Percentiles rank a stretch among this genome's conserved stretches.
Conservation (phyloP, 495 filamentous ascomycete species). For the Lepidopterella palustris region DNA sequence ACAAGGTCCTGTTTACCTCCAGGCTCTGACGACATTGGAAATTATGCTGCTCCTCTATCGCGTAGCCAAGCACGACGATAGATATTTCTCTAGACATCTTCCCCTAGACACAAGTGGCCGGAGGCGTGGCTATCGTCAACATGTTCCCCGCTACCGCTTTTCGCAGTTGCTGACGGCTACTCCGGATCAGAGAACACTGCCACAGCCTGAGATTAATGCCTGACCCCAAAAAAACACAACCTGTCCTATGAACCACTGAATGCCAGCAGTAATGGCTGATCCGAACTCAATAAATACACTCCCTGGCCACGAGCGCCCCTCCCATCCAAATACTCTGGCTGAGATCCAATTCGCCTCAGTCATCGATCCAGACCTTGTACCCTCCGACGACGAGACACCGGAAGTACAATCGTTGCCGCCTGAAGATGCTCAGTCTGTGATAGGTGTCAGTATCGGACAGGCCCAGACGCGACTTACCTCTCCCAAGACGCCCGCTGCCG, state of each 20-base stretch:
- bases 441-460: slow-evolving; percentile 71
- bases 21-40: background rate
- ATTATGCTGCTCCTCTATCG: background rate
- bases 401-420: slow-evolving; percentile 21
- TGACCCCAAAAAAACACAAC: slow-evolving; percentile 1
- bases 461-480: slow-evolving; percentile 65
- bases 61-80: background rate
- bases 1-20: background rate
- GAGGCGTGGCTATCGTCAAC: background rate
- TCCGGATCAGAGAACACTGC: slow-evolving; percentile 1
- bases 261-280: background rate
- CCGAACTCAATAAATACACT: background rate
- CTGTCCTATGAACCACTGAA: background rate
- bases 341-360: slow-evolving; percentile 26
- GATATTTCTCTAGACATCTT: too few relatives aligned
- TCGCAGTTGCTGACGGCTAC: background rate
- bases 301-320: background rate
- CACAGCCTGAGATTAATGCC: background rate
- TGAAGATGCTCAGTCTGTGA: slow-evolving; percentile 56
- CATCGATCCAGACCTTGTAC: slow-evolving; percentile 21
- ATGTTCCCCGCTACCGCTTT: background rate
- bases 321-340: slow-evolving; percentile 18
- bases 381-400: slow-evolving; percentile 25
- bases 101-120: background rate
- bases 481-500: slow-evolving; percentile 63